Evolutionary conservation across 2,329 filamentous ascomycete species (phyloP).

Genomic region (Gaeumannomyces tritici): DNA sequence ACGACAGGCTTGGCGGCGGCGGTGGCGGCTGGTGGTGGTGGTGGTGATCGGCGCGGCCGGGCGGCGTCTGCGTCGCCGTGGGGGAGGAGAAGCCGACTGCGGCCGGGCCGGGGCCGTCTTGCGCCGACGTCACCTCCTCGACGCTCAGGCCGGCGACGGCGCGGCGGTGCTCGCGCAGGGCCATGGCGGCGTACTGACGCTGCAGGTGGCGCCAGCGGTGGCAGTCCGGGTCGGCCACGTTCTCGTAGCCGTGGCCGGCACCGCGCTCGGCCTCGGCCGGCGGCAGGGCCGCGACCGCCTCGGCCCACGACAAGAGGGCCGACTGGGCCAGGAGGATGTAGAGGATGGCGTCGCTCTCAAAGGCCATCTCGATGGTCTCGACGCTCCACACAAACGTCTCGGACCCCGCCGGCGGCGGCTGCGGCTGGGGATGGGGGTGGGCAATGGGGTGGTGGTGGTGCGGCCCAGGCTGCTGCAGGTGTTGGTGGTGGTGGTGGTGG

Average conservation of each 20-base stretch:
- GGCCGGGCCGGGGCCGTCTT: no score
- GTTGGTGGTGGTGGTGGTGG: no score
- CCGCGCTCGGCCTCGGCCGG: slow-evolving; percentile 15
- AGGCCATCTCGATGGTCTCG: slow-evolving; percentile 22
- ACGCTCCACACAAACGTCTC: slow-evolving; percentile 17
- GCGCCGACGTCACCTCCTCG: no score
- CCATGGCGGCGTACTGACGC: slow-evolving; percentile 24
- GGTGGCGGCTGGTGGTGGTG: no score
- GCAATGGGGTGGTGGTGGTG: background rate
- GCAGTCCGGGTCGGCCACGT: slow-evolving; percentile 5
- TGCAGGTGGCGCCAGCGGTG: slow-evolving; percentile 17
- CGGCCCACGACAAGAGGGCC: slow-evolving; percentile 24
- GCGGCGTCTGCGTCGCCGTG: no score
- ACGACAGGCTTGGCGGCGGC: slow-evolving; percentile 1
- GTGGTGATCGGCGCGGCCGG: no score
- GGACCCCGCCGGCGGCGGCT: background rate
- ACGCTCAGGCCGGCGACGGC: slow-evolving; percentile 19
- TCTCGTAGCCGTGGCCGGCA: slow-evolving; percentile 1
- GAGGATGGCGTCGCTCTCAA: slow-evolving; percentile 22
- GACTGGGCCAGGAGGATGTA: slow-evolving; percentile 25
- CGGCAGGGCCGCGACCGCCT: slow-evolving; percentile 7
- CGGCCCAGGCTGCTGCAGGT: background rate
- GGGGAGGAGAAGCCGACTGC: no score
- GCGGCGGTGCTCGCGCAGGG: slow-evolving; percentile 23
- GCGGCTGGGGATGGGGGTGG: background rate